A percentile compares a stretch with the other conserved stretches of the same genome.
phyloP scores from a whole-genome alignment of 805 yeast species.

The Ogataea nitratoaversa region DNA sequence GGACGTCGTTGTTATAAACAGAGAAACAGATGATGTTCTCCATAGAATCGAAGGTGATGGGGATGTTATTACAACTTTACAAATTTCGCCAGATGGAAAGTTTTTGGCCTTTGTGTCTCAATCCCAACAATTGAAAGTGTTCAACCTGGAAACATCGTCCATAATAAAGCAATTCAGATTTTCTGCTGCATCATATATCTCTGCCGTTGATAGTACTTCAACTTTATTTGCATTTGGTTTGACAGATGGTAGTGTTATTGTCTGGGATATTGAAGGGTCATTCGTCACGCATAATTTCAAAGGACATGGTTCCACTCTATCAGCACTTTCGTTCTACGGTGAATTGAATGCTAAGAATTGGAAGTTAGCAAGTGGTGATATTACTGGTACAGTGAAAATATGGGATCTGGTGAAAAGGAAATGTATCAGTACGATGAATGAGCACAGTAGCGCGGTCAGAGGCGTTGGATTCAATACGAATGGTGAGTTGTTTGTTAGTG shows the following conservation, averaged over 20 bases:
- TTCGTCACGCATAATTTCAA: constrained; percentile 83
- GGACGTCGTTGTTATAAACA: constrained; percentile 66
- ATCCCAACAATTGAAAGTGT: constrained; percentile 75
- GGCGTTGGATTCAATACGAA: constrained; percentile 62
- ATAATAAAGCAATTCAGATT: constrained; percentile 52
- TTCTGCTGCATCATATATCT: constrained; percentile 78
- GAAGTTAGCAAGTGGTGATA: constrained; percentile 72
- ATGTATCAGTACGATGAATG: constrained; percentile 55
- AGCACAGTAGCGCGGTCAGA: constrained; percentile 82
- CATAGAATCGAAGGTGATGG: constrained; percentile 81
- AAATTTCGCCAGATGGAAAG: constrained; percentile 71
- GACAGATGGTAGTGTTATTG: constrained; percentile 87
- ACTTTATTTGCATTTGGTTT: constrained; percentile 91
- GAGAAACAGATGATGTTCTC: constrained; percentile 51
- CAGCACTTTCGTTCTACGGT: constrained; percentile 72
- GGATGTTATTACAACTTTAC: constrained; percentile 68
- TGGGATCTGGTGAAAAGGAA: constrained; percentile 75
- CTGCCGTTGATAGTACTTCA: constrained; percentile 74
- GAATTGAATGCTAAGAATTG: constrained; percentile 64
- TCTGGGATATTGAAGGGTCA: constrained; percentile 89
- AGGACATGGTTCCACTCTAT: constrained; percentile 90
- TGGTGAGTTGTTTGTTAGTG: constrained; percentile 61
- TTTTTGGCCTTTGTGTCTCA: constrained; percentile 72
- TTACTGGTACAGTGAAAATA: constrained; percentile 50
- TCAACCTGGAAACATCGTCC: constrained; percentile 38